Base-by-base conservation (phyloP, 306 rosid species). In the Alnus glutinosa region DNA sequence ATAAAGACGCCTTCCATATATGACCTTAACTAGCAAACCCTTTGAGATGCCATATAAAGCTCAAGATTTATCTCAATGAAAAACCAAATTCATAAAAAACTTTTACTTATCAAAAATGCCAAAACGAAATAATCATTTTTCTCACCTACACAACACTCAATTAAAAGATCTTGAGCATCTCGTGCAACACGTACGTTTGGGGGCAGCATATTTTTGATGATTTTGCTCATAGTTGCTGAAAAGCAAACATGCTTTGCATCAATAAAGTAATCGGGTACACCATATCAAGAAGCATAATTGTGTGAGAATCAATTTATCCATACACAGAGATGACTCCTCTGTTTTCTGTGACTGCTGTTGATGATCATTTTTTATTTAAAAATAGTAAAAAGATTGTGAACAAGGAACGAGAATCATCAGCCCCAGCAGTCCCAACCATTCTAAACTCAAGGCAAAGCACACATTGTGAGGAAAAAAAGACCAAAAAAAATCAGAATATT, bases 71-170 rank as follows among this genome's bases (percentile, higher is more conserved):
- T 54, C 19, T 54, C 59, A 54, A 16, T 54, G 59, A 54, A 15
- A 54, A 54, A 4, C 0, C 59, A 4, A 18, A 54, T 8, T 50
- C 55, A 12, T 50, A 12, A 50, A 50, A 14, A 4, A 39, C 44
- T 39, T 39, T 39, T 3, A 39, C 44, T 39, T 39, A 39, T 39
- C 44, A 39, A 39, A 39, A 39, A 39, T 0, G 44, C 44, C 44
- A 39, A 39, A 71, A 64, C 48, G 67, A 42, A 75, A 63, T 62
- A 30, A 61, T 73, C 66, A 59, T 68, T 39, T 66, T 75, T 63
- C 96, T 86, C 82, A 95, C 99, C 99, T 87, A 95, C 99, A 80
- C 99, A 95, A 80, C 99, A 95, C 85, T 95, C 99, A 1, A 95
- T 95, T 87, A 95, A 86, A 80, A 95, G 91, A 83, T 95, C 98